phyloP scores from a whole-genome alignment of 805 yeast genomes.

The Candida qinlingensis region DNA sequence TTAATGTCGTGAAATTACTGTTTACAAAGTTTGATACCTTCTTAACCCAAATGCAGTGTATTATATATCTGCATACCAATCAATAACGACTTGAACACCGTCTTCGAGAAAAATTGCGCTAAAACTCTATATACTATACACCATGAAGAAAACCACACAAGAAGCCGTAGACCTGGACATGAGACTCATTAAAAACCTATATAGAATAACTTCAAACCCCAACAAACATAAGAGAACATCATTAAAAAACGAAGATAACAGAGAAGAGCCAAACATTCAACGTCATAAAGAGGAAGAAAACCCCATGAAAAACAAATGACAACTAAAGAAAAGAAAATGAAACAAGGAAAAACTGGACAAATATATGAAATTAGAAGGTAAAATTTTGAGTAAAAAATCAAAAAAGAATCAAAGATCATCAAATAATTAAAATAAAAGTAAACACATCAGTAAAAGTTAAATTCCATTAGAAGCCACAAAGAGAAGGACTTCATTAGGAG shows the following conservation, averaged over 20 bases:
- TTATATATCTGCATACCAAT: no score
- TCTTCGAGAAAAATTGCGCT: no score
- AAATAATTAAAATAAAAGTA: conserved; percentile 1
- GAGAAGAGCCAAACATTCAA: no score
- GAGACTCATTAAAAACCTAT: no score
- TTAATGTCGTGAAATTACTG: not conserved
- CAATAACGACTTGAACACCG: no score
- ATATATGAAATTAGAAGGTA: not conserved
- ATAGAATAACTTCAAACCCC: no score
- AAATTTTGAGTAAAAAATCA: not conserved
- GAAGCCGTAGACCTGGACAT: no score
- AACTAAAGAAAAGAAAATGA: not conserved
- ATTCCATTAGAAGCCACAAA: not conserved
- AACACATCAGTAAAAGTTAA: not conserved
- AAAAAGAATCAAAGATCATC: not conserved
- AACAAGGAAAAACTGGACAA: not conserved
- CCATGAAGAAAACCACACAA: no score
- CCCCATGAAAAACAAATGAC: not conserved
- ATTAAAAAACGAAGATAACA: no score
- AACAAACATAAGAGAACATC: no score
- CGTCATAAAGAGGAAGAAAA: not conserved
- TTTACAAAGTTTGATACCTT: not conserved
- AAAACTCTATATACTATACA: no score
- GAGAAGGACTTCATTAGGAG: not conserved
- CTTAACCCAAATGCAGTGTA: no score